phyloP scores from a whole-genome alignment of 257 asterid genomes.

The Cinchona pubescens region DNA sequence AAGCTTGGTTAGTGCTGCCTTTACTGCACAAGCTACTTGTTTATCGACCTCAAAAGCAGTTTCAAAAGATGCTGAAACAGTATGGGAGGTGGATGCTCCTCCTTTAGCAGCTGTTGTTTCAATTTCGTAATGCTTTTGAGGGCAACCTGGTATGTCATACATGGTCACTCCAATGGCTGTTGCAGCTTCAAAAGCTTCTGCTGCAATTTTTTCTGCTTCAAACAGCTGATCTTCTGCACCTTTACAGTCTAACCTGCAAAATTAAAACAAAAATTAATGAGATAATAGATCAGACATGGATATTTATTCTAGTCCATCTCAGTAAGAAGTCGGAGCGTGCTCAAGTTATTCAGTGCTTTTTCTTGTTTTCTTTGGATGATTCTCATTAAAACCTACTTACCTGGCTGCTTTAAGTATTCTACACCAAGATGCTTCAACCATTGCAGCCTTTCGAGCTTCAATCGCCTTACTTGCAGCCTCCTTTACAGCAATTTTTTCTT shows the following conservation, averaged over 20 bases:
- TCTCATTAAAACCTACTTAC: constrained; percentile 38
- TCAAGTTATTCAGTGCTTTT: background rate
- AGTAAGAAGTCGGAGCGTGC: background rate
- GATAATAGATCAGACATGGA: background rate
- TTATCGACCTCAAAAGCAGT: constrained; percentile 88
- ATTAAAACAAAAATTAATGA: background rate
- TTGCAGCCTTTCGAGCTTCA: constrained; percentile 82
- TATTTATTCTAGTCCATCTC: background rate
- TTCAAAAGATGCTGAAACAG: constrained; percentile 75
- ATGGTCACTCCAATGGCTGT: constrained; percentile 67
- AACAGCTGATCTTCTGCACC: constrained; percentile 66
- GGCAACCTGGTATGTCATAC: constrained; percentile 53
- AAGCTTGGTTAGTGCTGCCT: constrained; percentile 74
- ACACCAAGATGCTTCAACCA: constrained; percentile 98
- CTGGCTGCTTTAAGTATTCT: constrained; percentile 85
- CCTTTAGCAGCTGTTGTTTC: constrained; percentile 46
- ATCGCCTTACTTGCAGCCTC: constrained; percentile 91
- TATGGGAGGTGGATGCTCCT: constrained; percentile 51
- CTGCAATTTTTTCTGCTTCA: constrained; percentile 58
- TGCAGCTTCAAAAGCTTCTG: constrained; percentile 84
- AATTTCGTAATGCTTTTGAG: constrained; percentile 50
- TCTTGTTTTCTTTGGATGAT: background rate
- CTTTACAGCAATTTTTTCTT: constrained; percentile 85
- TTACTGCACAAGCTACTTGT: constrained; percentile 88
- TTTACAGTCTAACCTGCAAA: constrained; percentile 65